Evolutionary conservation across 2,329 filamentous ascomycete species (phyloP).

Genomic region (Fusarium citri): DNA sequence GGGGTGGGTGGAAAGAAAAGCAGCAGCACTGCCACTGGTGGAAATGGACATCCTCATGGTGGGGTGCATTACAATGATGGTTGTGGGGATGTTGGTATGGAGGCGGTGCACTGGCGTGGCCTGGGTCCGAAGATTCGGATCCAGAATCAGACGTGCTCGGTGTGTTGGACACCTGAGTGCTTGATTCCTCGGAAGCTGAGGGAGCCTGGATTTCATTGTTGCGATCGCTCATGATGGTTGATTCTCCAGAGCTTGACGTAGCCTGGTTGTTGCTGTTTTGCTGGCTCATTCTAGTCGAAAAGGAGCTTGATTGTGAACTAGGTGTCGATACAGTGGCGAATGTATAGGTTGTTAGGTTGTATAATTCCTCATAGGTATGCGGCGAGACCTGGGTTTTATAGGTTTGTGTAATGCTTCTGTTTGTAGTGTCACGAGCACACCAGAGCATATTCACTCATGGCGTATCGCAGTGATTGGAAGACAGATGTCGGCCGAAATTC

Average conservation of each 20-base stretch:
- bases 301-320: no score
- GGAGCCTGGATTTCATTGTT: no score
- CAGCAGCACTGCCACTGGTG: background rate
- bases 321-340: background rate
- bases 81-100: background rate
- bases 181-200: rapidly evolving
- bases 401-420: background rate
- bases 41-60: background rate
- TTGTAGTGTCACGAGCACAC: background rate
- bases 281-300: background rate
- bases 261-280: rapidly evolving
- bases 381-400: background rate
- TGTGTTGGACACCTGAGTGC: background rate
- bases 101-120: background rate
- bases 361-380: background rate
- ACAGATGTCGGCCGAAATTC: background rate
- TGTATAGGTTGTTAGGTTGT: background rate
- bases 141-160: background rate
- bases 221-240: background rate
- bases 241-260: no score
- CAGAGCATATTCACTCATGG: background rate
- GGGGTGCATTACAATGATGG: background rate
- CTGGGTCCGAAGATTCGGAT: background rate
- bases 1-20: background rate
- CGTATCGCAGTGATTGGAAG: background rate